Base-by-base conservation (phyloP, 2,329 filamentous ascomycete genomes). In the Calonectria pteridis region DNA sequence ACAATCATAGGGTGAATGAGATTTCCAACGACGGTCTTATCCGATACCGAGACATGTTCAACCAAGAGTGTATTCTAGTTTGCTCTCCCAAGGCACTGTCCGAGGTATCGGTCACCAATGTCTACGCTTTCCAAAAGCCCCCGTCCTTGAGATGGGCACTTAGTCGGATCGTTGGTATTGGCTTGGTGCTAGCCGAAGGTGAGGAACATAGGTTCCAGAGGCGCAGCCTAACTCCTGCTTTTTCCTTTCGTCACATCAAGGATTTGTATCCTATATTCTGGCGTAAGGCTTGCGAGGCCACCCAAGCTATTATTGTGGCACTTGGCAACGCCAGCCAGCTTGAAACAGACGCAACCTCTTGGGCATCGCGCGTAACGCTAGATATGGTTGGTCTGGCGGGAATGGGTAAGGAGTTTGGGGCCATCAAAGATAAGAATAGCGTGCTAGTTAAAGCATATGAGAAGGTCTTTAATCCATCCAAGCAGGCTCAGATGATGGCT, bases 231-330 rank as follows among this genome's bases (percentile, higher is more conserved):
- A 91, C 93, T 85, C 95, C 95, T 0, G 94, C 95, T 2, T 98
- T 98, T 83, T 89, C 92, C 20, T 97, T 95, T 81, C 91, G 95
- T 26, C 94, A 97, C 79, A 88, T 97, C 82, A 97, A 97, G 82
- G 90, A 96, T 73, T 86, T 98, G 20, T 97, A 97, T 78, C 93
- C 95, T 0, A 85, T 94, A 6, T 98, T 98, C 84, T 98, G 95
- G 95, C 80, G 85, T 23, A 98, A 97, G 84, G 90, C 93, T 1
- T 84, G 89, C 10, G 93, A 96, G 81, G 90, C 93, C 78, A 91
- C 92, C 9, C 84, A 89, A 28, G 88, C 89, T 64, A 92, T 98
- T 82, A 89, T 87, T 1, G 80, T 71, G 7, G 73, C 82, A 16
- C 77, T 84, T 11, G 80, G 83, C 26, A 73, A 72, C 29, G 78